phyloP scores from a whole-genome alignment of 495 filamentous ascomycete species.

The Penicillium taxi region DNA sequence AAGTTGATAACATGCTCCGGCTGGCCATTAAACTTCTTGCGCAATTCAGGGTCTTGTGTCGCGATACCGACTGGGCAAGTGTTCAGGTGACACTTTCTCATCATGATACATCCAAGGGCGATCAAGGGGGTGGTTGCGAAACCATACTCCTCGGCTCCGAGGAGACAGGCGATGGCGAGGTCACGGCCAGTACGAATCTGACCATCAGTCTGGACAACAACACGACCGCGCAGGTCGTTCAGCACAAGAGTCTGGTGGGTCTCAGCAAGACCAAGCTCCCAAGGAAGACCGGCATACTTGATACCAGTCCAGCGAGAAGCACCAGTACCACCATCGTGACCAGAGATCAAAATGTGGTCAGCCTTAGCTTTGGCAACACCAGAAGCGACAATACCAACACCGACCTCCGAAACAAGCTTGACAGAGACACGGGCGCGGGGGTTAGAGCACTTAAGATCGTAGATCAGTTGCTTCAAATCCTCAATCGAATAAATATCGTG shows the following conservation, averaged over 20 bases:
- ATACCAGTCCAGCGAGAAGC: slow-evolving; percentile 99
- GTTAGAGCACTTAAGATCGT: slow-evolving; percentile 97
- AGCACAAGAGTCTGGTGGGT: slow-evolving; percentile 98
- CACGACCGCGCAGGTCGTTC: slow-evolving; percentile 93
- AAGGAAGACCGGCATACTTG: slow-evolving; percentile 97
- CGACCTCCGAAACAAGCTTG: slow-evolving; percentile 97
- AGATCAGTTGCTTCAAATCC: slow-evolving; percentile 97
- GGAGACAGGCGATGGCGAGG: slow-evolving; percentile 90
- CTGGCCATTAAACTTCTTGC: slow-evolving; percentile 89
- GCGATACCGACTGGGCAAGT: slow-evolving; percentile 97
- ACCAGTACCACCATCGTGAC: slow-evolving; percentile 96
- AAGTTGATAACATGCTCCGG: slow-evolving; percentile 99
- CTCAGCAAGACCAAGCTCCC: slow-evolving; percentile 96
- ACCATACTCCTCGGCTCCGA: slow-evolving; percentile 96
- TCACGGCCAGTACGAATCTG: slow-evolving; percentile 92
- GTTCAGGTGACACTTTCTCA: slow-evolving; percentile 67
- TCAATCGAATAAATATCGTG: slow-evolving; percentile 99
- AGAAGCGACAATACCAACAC: slow-evolving; percentile 96
- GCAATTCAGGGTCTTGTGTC: slow-evolving; percentile 89
- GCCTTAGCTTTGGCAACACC: slow-evolving; percentile 98
- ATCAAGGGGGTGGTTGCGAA: slow-evolving; percentile 98
- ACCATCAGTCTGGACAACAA: slow-evolving; percentile 96
- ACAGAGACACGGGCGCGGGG: slow-evolving; percentile 93
- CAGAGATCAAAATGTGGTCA: slow-evolving; percentile 96
- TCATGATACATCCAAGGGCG: slow-evolving; percentile 96